Evolutionary conservation across 139 green algal genomes (phyloP).

Genomic region (Chara braunii): DNA sequence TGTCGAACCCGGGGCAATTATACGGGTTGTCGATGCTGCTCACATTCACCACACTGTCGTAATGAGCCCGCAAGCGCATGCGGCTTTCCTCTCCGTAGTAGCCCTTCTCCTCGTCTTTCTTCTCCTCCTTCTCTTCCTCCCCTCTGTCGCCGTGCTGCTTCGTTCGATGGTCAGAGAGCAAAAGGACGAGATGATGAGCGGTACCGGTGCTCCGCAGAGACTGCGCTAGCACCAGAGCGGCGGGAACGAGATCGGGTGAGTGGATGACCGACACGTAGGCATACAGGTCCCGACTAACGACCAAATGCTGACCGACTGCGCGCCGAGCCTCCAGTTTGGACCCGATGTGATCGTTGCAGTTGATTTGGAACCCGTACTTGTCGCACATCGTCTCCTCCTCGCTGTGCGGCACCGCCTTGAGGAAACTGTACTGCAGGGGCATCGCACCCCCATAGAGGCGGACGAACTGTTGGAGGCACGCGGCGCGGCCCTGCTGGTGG

Average conservation of each 20-base stretch:
- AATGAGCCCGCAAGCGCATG: constrained; percentile 5
- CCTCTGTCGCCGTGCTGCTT: too few relatives aligned
- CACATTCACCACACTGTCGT: constrained; percentile 20
- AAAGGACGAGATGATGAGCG: constrained; percentile 30
- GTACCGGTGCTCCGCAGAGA: constrained; percentile 21
- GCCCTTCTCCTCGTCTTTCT: background rate
- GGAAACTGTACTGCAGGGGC: constrained; percentile 29
- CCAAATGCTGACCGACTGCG: constrained; percentile 5
- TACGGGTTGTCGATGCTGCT: constrained; percentile 22
- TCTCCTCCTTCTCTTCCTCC: too few relatives aligned
- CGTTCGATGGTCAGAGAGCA: background rate
- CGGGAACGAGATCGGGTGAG: constrained; percentile 21
- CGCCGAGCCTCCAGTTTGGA: background rate
- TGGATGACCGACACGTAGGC: constrained; percentile 25
- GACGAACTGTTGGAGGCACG: constrained; percentile 20
- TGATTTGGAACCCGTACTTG: constrained; percentile 28
- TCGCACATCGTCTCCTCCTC: constrained; percentile 37
- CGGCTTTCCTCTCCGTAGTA: background rate
- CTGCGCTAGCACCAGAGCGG: constrained; percentile 21
- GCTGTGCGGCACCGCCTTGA: constrained; percentile 11
- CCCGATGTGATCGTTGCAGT: constrained; percentile 14
- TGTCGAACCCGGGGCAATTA: constrained; percentile 22
- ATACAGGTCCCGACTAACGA: constrained; percentile 3
- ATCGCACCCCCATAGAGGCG: constrained; percentile 20
- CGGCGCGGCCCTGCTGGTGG: constrained; percentile 24